These are phyloP conservation scores for Coccomyxa subellipsoidea DNA, from an alignment of 163 green algal genomes.

Conservation along the genomic window DNA sequence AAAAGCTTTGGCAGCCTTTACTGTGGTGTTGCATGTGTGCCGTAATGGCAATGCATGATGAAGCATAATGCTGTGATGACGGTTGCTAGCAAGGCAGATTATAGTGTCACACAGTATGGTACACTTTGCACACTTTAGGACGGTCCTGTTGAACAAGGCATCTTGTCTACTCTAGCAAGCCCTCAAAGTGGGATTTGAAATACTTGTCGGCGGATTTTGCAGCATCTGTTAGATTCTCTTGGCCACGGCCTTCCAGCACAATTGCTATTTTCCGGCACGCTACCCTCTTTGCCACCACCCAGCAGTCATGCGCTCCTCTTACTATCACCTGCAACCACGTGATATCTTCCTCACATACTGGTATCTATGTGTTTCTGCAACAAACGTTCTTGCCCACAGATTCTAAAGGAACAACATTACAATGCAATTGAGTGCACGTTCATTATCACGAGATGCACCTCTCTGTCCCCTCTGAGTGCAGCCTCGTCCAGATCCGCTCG, in stretches of 20 bases:
- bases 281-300: constrained; percentile 15
- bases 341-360: no score
- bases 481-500: background rate
- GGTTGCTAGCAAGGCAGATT: background rate
- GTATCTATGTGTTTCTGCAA: background rate
- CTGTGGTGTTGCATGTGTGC: background rate
- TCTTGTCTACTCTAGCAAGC: background rate
- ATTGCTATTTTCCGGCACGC: constrained; percentile 6
- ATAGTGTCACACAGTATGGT: no score
- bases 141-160: no score
- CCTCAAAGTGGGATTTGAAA: constrained; percentile 12
- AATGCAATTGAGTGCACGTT: background rate
- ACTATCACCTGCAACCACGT: constrained; percentile 18
- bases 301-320: constrained; percentile 22
- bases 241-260: constrained; percentile 18
- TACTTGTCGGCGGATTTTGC: background rate
- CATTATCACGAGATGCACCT: no score
- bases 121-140: no score
- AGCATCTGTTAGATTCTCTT: constrained; percentile 12
- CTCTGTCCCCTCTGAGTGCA: background rate
- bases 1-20: background rate
- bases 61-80: background rate
- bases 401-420: no score
- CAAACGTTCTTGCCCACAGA: background rate
- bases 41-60: background rate